Evolutionary conservation across 345 rosid genomes (phyloP).

Genomic region (Eucalyptus microcorys): DNA sequence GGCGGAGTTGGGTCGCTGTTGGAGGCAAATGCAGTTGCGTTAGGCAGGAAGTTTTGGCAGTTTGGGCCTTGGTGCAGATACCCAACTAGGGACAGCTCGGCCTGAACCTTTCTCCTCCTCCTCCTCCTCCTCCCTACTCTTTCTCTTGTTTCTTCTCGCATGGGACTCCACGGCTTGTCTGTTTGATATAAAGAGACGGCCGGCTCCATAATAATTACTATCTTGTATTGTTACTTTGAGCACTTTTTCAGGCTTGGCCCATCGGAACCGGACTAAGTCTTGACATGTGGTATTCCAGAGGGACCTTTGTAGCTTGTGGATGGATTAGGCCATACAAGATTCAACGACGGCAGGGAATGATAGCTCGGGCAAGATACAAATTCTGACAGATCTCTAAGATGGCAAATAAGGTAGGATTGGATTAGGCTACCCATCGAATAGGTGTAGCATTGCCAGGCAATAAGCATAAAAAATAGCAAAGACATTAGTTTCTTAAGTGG

Average conservation of each 20-base stretch:
- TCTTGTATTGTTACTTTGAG: neutral
- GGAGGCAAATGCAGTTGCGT: neutral
- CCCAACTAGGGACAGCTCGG: neutral
- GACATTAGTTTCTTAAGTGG: neutral
- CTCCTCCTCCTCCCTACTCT: neutral
- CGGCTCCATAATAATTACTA: neutral
- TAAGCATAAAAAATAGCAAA: neutral
- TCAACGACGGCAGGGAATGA: rapidly evolving
- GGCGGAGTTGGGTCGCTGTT: neutral
- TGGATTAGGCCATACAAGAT: neutral
- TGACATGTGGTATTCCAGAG: neutral
- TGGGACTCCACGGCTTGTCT: too few relatives aligned
- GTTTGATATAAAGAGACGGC: too few relatives aligned
- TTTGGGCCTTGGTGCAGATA: neutral
- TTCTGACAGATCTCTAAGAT: neutral
- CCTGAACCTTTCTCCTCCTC: neutral
- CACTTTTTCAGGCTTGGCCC: neutral
- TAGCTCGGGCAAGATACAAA: rapidly evolving
- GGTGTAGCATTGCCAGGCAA: too few relatives aligned
- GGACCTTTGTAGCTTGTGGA: rapidly evolving
- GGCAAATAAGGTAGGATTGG: neutral
- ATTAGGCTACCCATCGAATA: neutral
- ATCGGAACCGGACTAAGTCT: rapidly evolving
- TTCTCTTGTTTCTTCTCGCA: neutral
- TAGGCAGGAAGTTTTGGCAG: neutral